Evolutionary conservation across 2,329 filamentous ascomycete species (phyloP), one percentile per base, ranked within the genome.

Genomic region (Cryphonectria parasitica): DNA sequence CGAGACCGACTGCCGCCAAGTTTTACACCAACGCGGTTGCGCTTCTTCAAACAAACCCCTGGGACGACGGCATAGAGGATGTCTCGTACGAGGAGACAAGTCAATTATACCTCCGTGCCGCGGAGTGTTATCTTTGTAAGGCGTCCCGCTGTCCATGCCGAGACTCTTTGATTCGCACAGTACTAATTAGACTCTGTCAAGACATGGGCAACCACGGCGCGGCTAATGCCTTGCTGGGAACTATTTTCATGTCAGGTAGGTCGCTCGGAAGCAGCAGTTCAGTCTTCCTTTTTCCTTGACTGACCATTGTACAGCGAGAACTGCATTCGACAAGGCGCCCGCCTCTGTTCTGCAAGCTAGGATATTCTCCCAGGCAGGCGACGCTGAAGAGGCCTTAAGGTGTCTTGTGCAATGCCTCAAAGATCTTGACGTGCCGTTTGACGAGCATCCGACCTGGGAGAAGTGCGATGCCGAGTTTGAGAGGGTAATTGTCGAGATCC

Each of bases 1-100:
- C 95, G 2, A 87, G 93, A 69, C 89, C 91, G 2, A 96, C 94
- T 2, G 93, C 94, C 0, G 87, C 94, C 10, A 93, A 91, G 78
- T 97, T 94, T 77, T 97, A 94, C 79, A 88, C 87, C 61, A 88
- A 90, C 68, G 94, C 93, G 64, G 86, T 97, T 62, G 85, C 86
- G 13, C 85, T 98, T n/a, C 84, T 98, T 19, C 94, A 97, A 77
- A 84, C 91, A 8, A 83, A 92, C 67, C 90, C 92, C 0, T 98
- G 95, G 95, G 84, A 88, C 58, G 90, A 92, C 41, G 85, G 84
- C 8, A 80, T 82, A 19, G 85, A 88, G 6, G 95, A 98, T 77
- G 91, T 92, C 0, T 91, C 89, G 62, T 97, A 97, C 76, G 90
- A 94, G 15, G 95, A 98, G 81, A 97, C 94, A 0, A 85, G 97